A percentile compares a stretch with the other conserved stretches of the same genome.
phyloP scores from a whole-genome alignment of 2,329 filamentous ascomycete species.

The Cercospora berteroae region DNA sequence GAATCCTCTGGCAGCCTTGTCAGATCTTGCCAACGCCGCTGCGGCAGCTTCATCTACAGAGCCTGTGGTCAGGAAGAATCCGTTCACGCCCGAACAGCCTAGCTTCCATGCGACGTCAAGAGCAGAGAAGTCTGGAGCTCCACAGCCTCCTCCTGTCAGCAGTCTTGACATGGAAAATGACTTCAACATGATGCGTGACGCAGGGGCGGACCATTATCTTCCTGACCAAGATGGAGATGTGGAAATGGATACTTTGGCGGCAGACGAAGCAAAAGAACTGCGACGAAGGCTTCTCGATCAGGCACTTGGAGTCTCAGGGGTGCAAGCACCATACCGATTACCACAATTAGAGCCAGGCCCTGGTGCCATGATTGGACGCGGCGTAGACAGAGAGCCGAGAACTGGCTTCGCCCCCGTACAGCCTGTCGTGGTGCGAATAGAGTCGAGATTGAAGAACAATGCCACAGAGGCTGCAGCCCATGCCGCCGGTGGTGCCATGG shows the following conservation, averaged over 20 bases:
- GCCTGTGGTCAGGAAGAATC: constrained; percentile 34
- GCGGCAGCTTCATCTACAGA: constrained; percentile 35
- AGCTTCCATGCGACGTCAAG: constrained; percentile 48
- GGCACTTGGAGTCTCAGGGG: constrained; percentile 31
- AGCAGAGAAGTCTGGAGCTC: constrained; percentile 47
- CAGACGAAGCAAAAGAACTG: constrained; percentile 29
- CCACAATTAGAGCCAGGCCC: constrained; percentile 39
- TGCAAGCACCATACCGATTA: constrained; percentile 37
- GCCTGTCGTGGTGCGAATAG: constrained; percentile 25
- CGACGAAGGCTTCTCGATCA: constrained; percentile 38
- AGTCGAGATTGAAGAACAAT: constrained; percentile 19
- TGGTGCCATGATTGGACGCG: constrained; percentile 34
- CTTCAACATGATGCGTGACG: constrained; percentile 47
- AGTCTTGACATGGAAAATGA: constrained; percentile 50
- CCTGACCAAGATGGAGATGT: constrained; percentile 18
- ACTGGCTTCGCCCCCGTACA: constrained; percentile 37
- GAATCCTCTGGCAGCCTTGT: constrained; percentile 53
- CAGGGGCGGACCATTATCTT: constrained; percentile 25
- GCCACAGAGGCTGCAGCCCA: constrained; percentile 10
- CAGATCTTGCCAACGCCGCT: constrained; percentile 52
- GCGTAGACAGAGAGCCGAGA: constrained; percentile 36
- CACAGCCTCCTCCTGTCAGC: constrained; percentile 45
- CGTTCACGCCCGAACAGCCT: constrained; percentile 48
- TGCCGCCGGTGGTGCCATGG: constrained; percentile 27
- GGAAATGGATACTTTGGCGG: constrained; percentile 25